A percentile compares a stretch with the other conserved stretches of the same genome.
These are phyloP conservation scores for Aureobasidium leucospermi DNA, from an alignment of 2,329 filamentous ascomycete species.

Conservation along the genomic window DNA sequence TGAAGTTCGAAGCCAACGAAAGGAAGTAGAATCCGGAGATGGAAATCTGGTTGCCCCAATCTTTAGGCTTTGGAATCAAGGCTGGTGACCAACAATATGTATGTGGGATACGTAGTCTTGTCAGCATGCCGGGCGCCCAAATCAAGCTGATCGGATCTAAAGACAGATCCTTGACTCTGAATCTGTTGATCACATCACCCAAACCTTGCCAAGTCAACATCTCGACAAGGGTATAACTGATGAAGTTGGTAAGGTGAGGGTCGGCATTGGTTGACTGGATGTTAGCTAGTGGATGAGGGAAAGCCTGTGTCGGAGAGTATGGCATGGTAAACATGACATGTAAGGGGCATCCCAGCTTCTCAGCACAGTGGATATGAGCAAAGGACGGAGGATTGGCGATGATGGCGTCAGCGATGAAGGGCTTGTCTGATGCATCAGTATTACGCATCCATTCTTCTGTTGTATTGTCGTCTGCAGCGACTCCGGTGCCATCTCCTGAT, in stretches of 20 bases:
- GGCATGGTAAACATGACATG: constrained; percentile 63
- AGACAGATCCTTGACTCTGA: constrained; percentile 64
- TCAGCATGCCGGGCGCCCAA: constrained; percentile 74
- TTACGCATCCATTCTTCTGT: constrained; percentile 22
- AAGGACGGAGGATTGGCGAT: constrained; percentile 75
- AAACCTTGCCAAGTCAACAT: constrained; percentile 89
- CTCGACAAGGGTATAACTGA: constrained; percentile 79
- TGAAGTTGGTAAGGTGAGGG: constrained; percentile 68
- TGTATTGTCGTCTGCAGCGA: constrained; percentile 26
- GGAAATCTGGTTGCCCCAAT: constrained; percentile 66
- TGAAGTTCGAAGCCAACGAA: constrained; percentile 60
- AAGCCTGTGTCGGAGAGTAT: constrained; percentile 78
- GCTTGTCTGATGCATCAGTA: constrained; percentile 30
- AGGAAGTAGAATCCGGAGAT: constrained; percentile 75
- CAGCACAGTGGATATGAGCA: constrained; percentile 67
- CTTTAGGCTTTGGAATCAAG: constrained; percentile 66
- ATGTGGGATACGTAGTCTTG: constrained; percentile 70
- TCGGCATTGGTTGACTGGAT: constrained; percentile 72
- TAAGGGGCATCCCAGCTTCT: constrained; percentile 66
- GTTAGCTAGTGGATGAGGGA: constrained; percentile 81
- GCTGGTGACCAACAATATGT: constrained; percentile 90
- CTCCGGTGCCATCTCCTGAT: constrained; percentile 19
- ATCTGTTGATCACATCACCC: constrained; percentile 80
- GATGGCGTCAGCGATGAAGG: constrained; percentile 78
- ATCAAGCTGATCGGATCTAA: constrained; percentile 72